A percentile compares a stretch with the other conserved stretches of the same genome.
These are phyloP conservation scores for Aphanomyces invadans DNA, from an alignment of 352 stramenopile species.

Conservation along the genomic window DNA sequence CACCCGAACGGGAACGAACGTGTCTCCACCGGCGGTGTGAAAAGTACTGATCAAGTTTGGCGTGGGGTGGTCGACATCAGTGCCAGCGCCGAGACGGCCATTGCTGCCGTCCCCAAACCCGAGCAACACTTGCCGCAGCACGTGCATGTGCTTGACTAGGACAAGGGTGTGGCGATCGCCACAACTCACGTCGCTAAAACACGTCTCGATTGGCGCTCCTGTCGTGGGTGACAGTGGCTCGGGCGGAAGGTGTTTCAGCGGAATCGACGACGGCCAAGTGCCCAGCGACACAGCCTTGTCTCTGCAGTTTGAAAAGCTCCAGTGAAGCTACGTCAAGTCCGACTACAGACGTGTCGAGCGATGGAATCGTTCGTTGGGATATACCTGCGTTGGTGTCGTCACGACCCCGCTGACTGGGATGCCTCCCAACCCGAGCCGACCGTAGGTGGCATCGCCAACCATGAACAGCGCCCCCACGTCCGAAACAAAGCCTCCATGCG, in stretches of 20 bases:
- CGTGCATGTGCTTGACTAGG: constrained; percentile 25
- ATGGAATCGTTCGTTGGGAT: too few relatives aligned
- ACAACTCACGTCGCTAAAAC: constrained; percentile 59
- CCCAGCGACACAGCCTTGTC: neutral
- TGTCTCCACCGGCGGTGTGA: constrained; percentile 10
- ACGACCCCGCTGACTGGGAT: constrained; percentile 13
- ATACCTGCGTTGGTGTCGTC: constrained; percentile 30
- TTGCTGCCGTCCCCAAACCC: constrained; percentile 65
- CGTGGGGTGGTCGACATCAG: constrained; percentile 39
- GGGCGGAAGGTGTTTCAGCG: neutral
- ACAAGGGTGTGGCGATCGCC: constrained; percentile 58
- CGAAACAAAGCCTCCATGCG: constrained; percentile 53
- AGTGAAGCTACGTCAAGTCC: neutral
- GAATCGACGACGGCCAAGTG: neutral
- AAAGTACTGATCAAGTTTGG: constrained; percentile 41
- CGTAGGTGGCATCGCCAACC: constrained; percentile 59
- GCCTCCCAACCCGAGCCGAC: constrained; percentile 40
- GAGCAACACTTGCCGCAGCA: constrained; percentile 30
- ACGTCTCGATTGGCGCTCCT: constrained; percentile 28
- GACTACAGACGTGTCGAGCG: neutral
- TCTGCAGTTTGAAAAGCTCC: neutral
- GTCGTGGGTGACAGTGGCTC: constrained; percentile 21
- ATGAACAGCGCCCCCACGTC: constrained; percentile 52
- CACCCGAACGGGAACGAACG: constrained; percentile 32
- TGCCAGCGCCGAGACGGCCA: constrained; percentile 46